Conservation (phyloP, 108 stramenopile species). For the Skeletonema costatum region DNA sequence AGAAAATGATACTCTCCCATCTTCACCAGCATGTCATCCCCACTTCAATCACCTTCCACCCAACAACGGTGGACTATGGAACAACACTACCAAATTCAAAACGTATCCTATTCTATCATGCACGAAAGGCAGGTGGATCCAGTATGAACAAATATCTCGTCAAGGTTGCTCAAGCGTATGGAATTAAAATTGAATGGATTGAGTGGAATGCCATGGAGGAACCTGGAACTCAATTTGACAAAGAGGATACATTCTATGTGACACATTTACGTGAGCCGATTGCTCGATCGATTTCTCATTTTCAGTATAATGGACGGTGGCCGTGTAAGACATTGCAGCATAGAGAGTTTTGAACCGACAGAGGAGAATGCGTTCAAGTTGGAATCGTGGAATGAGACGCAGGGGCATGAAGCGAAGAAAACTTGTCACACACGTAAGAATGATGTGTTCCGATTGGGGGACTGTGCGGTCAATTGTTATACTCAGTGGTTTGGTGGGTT, state of each 20-base stretch:
- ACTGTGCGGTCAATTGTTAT: slow-evolving; percentile 51
- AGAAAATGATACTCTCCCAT: neutral
- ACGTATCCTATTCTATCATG: slow-evolving; percentile 46
- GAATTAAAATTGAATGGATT: slow-evolving; percentile 11
- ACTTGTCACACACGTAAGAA: neutral
- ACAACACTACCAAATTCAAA: slow-evolving; percentile 37
- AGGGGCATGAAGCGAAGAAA: neutral
- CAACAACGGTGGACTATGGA: slow-evolving; percentile 15
- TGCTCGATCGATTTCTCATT: slow-evolving; percentile 9
- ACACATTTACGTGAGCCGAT: slow-evolving; percentile 43
- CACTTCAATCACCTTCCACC: slow-evolving; percentile 32
- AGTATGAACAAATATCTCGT: slow-evolving; percentile 32
- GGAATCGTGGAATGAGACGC: slow-evolving; percentile 31
- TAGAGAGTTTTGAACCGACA: slow-evolving; percentile 13
- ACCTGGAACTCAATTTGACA: slow-evolving; percentile 12
- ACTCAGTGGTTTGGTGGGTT: slow-evolving; percentile 40
- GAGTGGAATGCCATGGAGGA: slow-evolving; percentile 33
- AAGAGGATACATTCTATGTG: slow-evolving; percentile 45
- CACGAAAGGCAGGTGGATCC: slow-evolving; percentile 39
- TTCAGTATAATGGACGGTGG: slow-evolving; percentile 45
- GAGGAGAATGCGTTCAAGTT: slow-evolving; percentile 25
- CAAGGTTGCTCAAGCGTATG: slow-evolving; percentile 26
- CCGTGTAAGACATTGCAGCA: slow-evolving; percentile 19
- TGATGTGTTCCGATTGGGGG: slow-evolving; percentile 14
- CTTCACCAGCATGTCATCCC: slow-evolving; percentile 39